Evolutionary conservation across 306 rosid genomes (phyloP), one percentile per base, ranked within the genome.

Genomic region (Medicago truncatula): DNA sequence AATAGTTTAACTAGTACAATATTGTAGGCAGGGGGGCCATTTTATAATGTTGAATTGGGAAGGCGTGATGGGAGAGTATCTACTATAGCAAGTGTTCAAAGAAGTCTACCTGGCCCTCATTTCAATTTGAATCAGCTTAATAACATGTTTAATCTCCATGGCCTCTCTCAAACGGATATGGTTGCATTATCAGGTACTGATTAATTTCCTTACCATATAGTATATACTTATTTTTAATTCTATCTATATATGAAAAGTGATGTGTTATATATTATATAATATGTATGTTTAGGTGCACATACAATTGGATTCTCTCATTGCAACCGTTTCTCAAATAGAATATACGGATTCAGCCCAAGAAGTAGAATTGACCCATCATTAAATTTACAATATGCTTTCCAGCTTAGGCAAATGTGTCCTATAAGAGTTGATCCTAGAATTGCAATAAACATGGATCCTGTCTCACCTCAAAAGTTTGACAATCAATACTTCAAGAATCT

Each of bases 291-390:
- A 91, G 98, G 97, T 39, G 99, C 85, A 46, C 99, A 95, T 52
- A 90, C 99, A 54, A 85, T 92, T 59, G 98, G 98, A 4, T 92
- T 92, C 76, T 83, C 98, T 4, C 97, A 92, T 69, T 95, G 99
- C 88, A 61, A 10, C 52, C 68, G 83, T 1, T 84, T 95, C 80
- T 52, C 76, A 56, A 81, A 84, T 6, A 47, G 97, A 75, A 66
- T 95, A 16, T 85, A 90, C 84, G 80, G 36, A 25, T 95, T 87
- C 96, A 84, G 80, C 52, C 88, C 86, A 78, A 80, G 63, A 77
- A 84, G 13, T 36, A 83, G 82, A 73, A 82, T 90, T 7, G 98
- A 95, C 50, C 97, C 97, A 60, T 71, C 97, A 1, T 49, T 95
- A 8, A 79, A 88, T 69, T 47, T 60, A 11, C 87, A 39, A 6